Conservation (phyloP, 805 yeast species). For the Geotrichum ghanense region DNA sequence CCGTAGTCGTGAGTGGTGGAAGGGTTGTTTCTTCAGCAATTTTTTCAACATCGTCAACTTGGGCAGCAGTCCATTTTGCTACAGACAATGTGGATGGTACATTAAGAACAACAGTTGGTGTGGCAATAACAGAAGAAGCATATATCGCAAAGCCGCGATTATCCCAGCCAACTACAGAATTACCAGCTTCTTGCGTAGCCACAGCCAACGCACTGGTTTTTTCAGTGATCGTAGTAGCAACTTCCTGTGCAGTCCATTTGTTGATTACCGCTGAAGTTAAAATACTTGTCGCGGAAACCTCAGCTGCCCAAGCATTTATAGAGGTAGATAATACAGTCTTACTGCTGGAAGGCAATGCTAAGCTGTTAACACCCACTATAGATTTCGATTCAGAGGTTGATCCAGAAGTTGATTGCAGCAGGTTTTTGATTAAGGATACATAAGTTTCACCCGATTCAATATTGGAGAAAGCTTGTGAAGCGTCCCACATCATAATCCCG, state of each 20-base stretch:
- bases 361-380: too few species aligned
- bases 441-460: constrained; percentile 30
- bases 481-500: constrained; percentile 82
- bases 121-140: neutral
- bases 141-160: neutral
- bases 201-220: constrained; percentile 7
- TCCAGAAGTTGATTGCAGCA: constrained; percentile 3
- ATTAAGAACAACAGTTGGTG: neutral
- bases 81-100: neutral
- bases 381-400: neutral
- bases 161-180: constrained; percentile 3
- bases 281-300: too few species aligned
- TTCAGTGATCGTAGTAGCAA: too few species aligned
- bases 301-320: too few species aligned
- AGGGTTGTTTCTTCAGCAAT: neutral
- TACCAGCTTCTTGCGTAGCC: constrained; percentile 6
- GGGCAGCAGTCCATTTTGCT: neutral
- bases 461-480: constrained; percentile 44
- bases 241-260: too few species aligned
- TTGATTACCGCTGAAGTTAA: too few species aligned
- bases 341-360: too few species aligned
- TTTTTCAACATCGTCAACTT: neutral
- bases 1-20: neutral
- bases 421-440: constrained; percentile 8
- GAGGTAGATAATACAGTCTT: too few species aligned